Evolutionary conservation across 495 filamentous ascomycete genomes (phyloP), one percentile per base, ranked within the genome.

Genomic region (Aspergillus nidulans): DNA sequence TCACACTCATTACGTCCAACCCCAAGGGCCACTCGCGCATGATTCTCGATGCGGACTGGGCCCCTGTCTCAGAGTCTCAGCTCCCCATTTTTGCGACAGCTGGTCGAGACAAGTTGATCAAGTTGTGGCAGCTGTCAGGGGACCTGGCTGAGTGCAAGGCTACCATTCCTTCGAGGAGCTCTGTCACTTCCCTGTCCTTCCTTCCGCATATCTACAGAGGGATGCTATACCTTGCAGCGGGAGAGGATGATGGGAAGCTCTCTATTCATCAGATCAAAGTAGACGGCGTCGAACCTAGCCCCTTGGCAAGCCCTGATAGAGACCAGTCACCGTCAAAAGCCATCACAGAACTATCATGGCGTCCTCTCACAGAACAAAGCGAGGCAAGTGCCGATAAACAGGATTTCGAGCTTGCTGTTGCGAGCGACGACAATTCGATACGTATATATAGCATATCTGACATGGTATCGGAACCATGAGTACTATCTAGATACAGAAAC

Each of bases 11-110:
- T 16, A 69, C 82, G 41, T 75, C 81, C 7, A 89, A 94, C 58
- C 81, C 85, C 1, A 96, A 94, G 71, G 92, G 86, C 1, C 94
- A 99, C 69, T 77, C 87, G 18, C 75, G 94, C 50, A 96, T 97
- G 90, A 89, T 99, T 39, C 73, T 96, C 19, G 89, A 88, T 64
- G 84, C 82, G 4, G 80, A 85, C 8, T 99, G 94, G 92, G 85
- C 85, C 9, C 89, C 90, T 13, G 41, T 45, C 1, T 55, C 63
- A 6, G 42, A 62, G 8, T 52, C 62, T 0, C 23, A 52, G 26
- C 7, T 1, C n/a, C 13, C 54, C 39, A 65, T 85, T 6, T 98
- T 97, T 71, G 89, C 85, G 2, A 97, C 94, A 2, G 91, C 90
- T 2, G 87, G 90, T 7, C 81, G 94, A 57, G 94, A 98, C 59